These are phyloP conservation scores for Holtermannia corniformis DNA, from an alignment of 768 basidiomycete genomes.

Conservation along the genomic window DNA sequence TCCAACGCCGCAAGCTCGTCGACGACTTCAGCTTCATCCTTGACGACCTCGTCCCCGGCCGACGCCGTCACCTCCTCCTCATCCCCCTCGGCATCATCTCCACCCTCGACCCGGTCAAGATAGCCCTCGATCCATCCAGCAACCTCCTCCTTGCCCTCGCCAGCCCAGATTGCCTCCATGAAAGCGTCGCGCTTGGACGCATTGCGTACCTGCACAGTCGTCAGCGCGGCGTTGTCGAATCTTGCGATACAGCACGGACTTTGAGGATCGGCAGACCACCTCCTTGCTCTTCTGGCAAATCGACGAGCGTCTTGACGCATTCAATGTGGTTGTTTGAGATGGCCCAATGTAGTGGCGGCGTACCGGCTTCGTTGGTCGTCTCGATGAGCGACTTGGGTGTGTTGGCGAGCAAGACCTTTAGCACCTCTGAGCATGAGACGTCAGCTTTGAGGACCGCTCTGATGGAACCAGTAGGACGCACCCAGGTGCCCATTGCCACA, in stretches of 20 bases:
- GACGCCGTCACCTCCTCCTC: slow-evolving; percentile 78
- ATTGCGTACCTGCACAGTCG: slow-evolving; percentile 28
- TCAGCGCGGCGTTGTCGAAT: neutral
- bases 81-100: slow-evolving; percentile 63
- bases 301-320: slow-evolving; percentile 32
- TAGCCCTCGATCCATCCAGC: slow-evolving; percentile 42
- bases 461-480: slow-evolving; percentile 37
- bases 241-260: slow-evolving; percentile 15
- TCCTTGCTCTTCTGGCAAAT: slow-evolving; percentile 36
- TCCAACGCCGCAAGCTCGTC: slow-evolving; percentile 20
- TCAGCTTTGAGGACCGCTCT: neutral
- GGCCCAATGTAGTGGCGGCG: slow-evolving; percentile 88
- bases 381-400: slow-evolving; percentile 51
- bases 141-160: slow-evolving; percentile 40
- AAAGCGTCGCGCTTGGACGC: slow-evolving; percentile 35
- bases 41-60: slow-evolving; percentile 69
- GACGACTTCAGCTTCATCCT: slow-evolving; percentile 42
- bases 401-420: slow-evolving; percentile 62
- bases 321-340: slow-evolving; percentile 68
- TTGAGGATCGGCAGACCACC: slow-evolving; percentile 35
- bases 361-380: slow-evolving; percentile 58
- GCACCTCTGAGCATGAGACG: slow-evolving; percentile 52
- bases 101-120: slow-evolving; percentile 64
- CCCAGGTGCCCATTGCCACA: slow-evolving; percentile 82
- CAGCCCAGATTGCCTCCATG: slow-evolving; percentile 34